Conservation (phyloP, 1,284 basidiomycete species). For the Boletus semigastroideus region DNA sequence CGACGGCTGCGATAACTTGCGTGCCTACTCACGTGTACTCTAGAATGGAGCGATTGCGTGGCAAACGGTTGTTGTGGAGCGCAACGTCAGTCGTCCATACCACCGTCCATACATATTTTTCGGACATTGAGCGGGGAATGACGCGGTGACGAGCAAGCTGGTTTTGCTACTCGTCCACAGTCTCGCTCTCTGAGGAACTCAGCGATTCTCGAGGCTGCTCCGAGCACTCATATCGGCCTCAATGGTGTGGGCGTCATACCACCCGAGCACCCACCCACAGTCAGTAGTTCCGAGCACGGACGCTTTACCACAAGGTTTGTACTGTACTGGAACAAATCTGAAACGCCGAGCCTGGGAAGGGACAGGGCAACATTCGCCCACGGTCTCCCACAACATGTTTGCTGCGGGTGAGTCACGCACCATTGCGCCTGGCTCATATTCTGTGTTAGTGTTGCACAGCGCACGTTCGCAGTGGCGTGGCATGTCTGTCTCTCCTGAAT, state of each 20-base stretch:
- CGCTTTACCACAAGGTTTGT: too few relatives aligned
- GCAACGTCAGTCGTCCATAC: neutral
- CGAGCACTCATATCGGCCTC: neutral
- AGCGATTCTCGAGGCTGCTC: neutral
- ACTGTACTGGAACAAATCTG: neutral
- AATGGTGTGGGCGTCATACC: neutral
- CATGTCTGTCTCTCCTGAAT: neutral
- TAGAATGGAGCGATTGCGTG: neutral
- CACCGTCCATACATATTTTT: neutral
- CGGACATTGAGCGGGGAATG: neutral
- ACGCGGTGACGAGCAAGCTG: neutral
- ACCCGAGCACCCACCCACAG: neutral
- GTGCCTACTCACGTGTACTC: neutral
- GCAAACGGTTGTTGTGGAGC: constrained; percentile 1
- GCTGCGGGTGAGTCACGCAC: constrained; percentile 15
- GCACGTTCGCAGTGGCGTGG: constrained; percentile 27
- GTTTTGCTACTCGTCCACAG: neutral
- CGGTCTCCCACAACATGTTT: neutral
- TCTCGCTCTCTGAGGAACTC: neutral
- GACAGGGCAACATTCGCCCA: neutral
- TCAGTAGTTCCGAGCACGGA: too few relatives aligned
- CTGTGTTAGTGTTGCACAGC: constrained; percentile 14
- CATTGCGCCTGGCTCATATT: constrained; percentile 12
- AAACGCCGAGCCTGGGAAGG: constrained; percentile 1
- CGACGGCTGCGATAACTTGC: neutral